Evolutionary conservation across 2,329 filamentous ascomycete species (phyloP).

Genomic region (Harringtonia aguacate): DNA sequence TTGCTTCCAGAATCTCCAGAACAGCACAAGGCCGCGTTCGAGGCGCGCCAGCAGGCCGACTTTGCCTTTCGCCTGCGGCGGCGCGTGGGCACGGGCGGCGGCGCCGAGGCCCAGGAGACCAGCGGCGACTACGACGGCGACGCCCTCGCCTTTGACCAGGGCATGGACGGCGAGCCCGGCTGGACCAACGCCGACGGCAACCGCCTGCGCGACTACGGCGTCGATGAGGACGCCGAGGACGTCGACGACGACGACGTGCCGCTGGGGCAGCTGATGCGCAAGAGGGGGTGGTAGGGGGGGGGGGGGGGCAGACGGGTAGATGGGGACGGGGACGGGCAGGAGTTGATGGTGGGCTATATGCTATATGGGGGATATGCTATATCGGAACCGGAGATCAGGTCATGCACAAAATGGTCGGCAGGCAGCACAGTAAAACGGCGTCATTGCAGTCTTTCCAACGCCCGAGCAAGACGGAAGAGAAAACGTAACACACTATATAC

Average conservation of each 20-base stretch:
- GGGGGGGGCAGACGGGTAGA: no score
- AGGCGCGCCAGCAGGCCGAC: constrained; percentile 37
- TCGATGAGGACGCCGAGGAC: constrained; percentile 61
- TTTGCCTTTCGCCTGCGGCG: constrained; percentile 30
- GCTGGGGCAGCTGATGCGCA: constrained; percentile 53
- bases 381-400: no score
- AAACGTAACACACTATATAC: no score
- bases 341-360: no score
- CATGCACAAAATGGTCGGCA: no score
- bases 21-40: constrained; percentile 38
- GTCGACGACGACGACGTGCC: constrained; percentile 47
- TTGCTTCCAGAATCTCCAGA: constrained; percentile 7
- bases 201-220: constrained; percentile 63
- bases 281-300: constrained; percentile 22
- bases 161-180: constrained; percentile 37
- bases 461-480: no score
- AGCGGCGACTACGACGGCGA: constrained; percentile 22
- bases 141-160: constrained; percentile 15
- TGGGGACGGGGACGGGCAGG: no score
- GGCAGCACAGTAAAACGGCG: no score
- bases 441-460: no score
- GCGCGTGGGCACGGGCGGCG: not conserved
- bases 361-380: no score
- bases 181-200: constrained; percentile 74
- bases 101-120: constrained; percentile 31